Evolutionary conservation across 306 rosid species (phyloP).

Genomic region (Malus asiatica): DNA sequence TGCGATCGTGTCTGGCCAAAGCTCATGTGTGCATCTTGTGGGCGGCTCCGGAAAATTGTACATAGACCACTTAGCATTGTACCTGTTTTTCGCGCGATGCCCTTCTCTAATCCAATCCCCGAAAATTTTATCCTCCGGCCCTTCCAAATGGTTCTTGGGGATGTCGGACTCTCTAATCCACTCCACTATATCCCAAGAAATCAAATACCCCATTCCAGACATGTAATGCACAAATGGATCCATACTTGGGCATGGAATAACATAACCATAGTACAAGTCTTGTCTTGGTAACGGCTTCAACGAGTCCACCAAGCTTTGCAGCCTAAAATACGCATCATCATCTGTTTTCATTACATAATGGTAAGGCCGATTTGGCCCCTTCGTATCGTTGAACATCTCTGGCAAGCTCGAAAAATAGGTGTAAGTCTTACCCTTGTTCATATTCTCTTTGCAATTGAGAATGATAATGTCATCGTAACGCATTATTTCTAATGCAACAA

Average conservation of each 20-base stretch:
- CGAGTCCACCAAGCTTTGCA: conserved; percentile 55
- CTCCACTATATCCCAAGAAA: conserved; percentile 85
- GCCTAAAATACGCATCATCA: conserved; percentile 64
- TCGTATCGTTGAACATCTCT: conserved; percentile 41
- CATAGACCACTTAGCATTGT: conserved; percentile 92
- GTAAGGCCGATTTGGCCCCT: conserved; percentile 53
- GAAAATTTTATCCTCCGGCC: conserved; percentile 78
- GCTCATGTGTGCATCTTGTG: conserved; percentile 70
- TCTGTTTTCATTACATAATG: conserved; percentile 88
- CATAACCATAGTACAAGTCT: conserved; percentile 86
- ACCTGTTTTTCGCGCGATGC: conserved; percentile 52
- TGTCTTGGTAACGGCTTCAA: conserved; percentile 55
- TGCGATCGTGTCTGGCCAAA: conserved; percentile 67
- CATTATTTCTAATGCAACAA: conserved; percentile 76
- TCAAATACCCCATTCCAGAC: conserved; percentile 96
- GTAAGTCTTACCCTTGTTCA: conserved; percentile 89
- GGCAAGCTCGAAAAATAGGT: conserved; percentile 73
- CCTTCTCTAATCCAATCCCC: conserved; percentile 78
- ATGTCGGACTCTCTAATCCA: conserved; percentile 76
- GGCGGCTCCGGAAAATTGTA: conserved; percentile 83
- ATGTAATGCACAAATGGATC: conserved; percentile 78
- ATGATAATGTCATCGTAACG: conserved; percentile 69
- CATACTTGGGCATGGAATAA: conserved; percentile 92
- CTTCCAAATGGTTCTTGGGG: conserved; percentile 60
- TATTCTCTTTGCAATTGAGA: conserved; percentile 82